A percentile compares a stretch with the other conserved stretches of the same genome.
Conservation (phyloP, 371 early-diverging fungal species). For the Lichtheimia ornata region DNA sequence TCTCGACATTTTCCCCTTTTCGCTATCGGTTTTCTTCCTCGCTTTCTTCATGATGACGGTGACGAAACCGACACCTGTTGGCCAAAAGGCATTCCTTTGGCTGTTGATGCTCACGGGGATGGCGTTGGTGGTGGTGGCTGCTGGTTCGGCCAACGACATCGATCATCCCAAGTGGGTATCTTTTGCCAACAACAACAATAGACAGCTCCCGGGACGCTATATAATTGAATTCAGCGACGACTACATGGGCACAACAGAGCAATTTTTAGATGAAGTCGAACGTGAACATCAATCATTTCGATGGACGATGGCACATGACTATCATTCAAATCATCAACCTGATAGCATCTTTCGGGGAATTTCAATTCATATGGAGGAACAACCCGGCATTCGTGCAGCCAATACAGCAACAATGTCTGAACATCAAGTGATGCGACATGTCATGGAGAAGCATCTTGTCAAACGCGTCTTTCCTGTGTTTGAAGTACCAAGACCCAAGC, state of each 20-base stretch:
- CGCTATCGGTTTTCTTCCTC: too few species aligned
- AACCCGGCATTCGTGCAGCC: background rate
- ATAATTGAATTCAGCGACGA: conserved; percentile 38
- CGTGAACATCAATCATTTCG: conserved; percentile 17
- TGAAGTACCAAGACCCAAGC: conserved; percentile 32
- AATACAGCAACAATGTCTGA: background rate
- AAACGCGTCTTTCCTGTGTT: conserved; percentile 38
- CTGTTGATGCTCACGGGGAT: too few species aligned
- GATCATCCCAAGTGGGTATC: conserved; percentile 16
- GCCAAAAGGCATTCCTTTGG: too few species aligned
- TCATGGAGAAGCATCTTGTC: conserved; percentile 23
- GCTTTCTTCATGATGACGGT: too few species aligned
- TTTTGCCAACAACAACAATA: background rate
- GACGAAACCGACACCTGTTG: too few species aligned
- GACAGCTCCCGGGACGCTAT: conserved; percentile 31
- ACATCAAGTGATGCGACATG: conserved; percentile 9
- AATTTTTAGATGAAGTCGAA: conserved; percentile 27
- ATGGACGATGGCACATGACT: conserved; percentile 30
- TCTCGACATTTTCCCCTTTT: too few species aligned
- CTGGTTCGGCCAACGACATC: background rate
- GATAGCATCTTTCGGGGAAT: conserved; percentile 37
- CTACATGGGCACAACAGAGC: conserved; percentile 22
- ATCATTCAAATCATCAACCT: background rate
- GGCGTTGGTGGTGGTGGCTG: too few species aligned
- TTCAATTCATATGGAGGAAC: conserved; percentile 25